phyloP scores from a whole-genome alignment of 2,329 filamentous ascomycete species.

The Trichoderma harzianum region DNA sequence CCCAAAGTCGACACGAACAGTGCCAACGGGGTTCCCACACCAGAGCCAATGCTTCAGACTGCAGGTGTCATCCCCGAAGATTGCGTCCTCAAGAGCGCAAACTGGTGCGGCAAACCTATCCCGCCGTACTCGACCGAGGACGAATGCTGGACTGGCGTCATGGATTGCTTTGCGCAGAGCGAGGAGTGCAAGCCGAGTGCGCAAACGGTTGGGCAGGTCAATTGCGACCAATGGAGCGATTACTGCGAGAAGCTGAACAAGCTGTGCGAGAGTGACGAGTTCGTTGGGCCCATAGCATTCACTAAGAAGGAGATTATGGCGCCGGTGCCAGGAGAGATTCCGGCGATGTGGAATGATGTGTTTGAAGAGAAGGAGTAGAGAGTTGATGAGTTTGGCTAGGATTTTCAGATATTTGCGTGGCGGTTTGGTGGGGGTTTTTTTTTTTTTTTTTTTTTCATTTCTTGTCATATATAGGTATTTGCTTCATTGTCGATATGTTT shows the following conservation, averaged over 20 bases:
- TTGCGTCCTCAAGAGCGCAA: conserved; percentile 64
- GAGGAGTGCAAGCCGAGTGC: conserved; percentile 57
- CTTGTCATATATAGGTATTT: background rate
- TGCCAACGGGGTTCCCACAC: background rate
- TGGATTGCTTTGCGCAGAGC: conserved; percentile 57
- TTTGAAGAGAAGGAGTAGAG: conserved; percentile 21
- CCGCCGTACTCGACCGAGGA: conserved; percentile 50
- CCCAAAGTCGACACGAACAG: conserved; percentile 27
- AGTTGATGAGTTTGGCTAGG: too few relatives aligned
- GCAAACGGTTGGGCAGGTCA: conserved; percentile 55
- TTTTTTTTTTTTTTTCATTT: background rate
- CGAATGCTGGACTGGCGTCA: conserved; percentile 58
- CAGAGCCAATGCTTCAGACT: conserved; percentile 19
- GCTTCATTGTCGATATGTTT: background rate
- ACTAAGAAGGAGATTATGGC: conserved; percentile 34
- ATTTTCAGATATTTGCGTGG: background rate
- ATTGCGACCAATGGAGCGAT: conserved; percentile 59
- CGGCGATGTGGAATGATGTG: conserved; percentile 29
- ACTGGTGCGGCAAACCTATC: conserved; percentile 68
- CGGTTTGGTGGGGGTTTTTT: too few relatives aligned
- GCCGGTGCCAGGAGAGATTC: conserved; percentile 33
- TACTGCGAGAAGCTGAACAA: conserved; percentile 54
- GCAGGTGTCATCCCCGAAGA: conserved; percentile 52
- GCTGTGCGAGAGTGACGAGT: conserved; percentile 42
- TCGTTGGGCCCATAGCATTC: conserved; percentile 47